A percentile compares a stretch with the other conserved stretches of the same genome.
Evolutionary conservation across 495 filamentous ascomycete genomes (phyloP).

Genomic region (Aspergillus saccharolyticus): DNA sequence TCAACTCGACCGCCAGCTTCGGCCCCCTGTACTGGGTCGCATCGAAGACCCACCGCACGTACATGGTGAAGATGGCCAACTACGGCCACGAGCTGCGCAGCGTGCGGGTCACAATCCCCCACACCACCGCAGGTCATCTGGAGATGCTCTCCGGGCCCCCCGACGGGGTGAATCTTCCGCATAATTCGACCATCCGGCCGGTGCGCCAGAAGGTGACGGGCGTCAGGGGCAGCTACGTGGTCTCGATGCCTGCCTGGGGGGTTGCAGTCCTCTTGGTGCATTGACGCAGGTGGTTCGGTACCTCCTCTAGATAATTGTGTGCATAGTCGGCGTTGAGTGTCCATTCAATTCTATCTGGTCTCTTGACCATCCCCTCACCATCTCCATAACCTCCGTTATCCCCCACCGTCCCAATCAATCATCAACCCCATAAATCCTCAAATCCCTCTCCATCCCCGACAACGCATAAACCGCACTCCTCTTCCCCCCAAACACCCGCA

Average conservation of each 20-base stretch:
- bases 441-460: not conserved
- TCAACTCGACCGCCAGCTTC: conserved; percentile 35
- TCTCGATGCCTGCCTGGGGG: conserved; percentile 27
- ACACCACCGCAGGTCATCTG: conserved; percentile 22
- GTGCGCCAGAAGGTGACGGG: conserved; percentile 7
- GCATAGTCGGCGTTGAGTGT: too few species aligned
- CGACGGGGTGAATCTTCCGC: conserved; percentile 21
- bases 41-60: conserved; percentile 29
- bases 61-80: conserved; percentile 34
- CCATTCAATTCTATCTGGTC: too few species aligned
- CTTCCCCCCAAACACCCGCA: not conserved
- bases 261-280: conserved; percentile 27
- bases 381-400: too few species aligned
- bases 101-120: conserved; percentile 23
- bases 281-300: not conserved
- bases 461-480: not conserved
- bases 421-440: not conserved
- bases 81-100: conserved; percentile 22
- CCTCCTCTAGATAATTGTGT: too few species aligned
- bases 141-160: conserved; percentile 25
- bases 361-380: too few species aligned
- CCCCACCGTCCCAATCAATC: not conserved
- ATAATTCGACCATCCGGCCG: conserved; percentile 19
- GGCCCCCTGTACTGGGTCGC: conserved; percentile 59
- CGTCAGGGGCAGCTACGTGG: conserved; percentile 18